Conservation (phyloP, 805 yeast species). For the Sugiyamaella qingdaonensis region DNA sequence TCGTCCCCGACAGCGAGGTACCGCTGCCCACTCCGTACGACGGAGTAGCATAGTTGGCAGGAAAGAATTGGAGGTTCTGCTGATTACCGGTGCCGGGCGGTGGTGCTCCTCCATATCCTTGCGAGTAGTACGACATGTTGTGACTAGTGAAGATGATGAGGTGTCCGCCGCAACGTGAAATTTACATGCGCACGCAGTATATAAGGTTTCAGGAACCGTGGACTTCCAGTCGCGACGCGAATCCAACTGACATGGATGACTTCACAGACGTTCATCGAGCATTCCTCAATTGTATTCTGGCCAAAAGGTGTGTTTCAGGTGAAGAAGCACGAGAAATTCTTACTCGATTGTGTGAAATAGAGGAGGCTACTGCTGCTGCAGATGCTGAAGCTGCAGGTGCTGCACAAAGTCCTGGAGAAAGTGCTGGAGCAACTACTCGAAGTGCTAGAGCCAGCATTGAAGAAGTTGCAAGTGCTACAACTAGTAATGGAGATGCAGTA, state of each 20-base stretch:
- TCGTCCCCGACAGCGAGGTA: conserved; percentile 17
- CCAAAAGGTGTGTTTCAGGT: conserved; percentile 6
- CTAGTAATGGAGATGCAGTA: neutral
- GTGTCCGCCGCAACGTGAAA: neutral
- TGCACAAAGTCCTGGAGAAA: too few relatives aligned
- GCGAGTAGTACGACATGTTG: conserved; percentile 19
- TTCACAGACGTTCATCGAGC: conserved; percentile 13
- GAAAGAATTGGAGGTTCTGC: conserved; percentile 21
- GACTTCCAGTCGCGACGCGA: neutral
- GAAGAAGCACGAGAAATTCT: conserved; percentile 10
- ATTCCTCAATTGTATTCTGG: conserved; percentile 10
- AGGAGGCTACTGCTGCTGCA: neutral
- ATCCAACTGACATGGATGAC: neutral
- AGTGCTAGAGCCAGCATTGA: conserved; percentile 5
- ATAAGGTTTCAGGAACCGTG: neutral
- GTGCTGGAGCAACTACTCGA: too few relatives aligned
- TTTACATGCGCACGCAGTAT: neutral
- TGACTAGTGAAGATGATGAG: neutral
- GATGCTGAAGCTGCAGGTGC: too few relatives aligned
- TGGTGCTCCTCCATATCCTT: conserved; percentile 9
- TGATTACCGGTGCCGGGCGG: neutral
- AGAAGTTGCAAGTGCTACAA: conserved; percentile 11
- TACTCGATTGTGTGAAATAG: neutral
- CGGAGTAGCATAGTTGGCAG: conserved; percentile 19
- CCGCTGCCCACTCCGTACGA: conserved; percentile 12